Percentiles rank a stretch among this genome's conserved stretches.
Evolutionary conservation across 2,329 filamentous ascomycete genomes (phyloP).

Genomic region (Bisporella sp.): DNA sequence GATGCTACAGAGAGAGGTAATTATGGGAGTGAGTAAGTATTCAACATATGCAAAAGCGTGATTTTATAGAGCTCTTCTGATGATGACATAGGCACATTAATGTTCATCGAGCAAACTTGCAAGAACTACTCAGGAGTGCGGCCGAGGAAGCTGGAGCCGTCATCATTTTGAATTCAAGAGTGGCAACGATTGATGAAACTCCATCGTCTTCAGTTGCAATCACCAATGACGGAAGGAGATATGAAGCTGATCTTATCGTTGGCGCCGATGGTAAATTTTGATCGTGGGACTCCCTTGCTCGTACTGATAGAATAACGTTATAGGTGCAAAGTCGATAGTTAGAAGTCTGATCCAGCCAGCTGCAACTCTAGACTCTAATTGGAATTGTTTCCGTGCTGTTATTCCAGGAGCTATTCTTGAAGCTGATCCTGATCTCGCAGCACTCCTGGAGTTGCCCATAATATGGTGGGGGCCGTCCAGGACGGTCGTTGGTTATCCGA

Average conservation of each 20-base stretch:
- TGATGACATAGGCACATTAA: not conserved
- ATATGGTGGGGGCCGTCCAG: constrained; percentile 57
- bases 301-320: no score
- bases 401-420: constrained; percentile 37
- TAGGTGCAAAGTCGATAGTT: no score
- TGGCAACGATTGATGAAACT: constrained; percentile 4
- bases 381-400: no score
- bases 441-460: constrained; percentile 44
- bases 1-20: not conserved
- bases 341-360: no score
- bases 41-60: not conserved
- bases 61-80: not conserved
- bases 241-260: constrained; percentile 7
- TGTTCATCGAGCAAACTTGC: constrained; percentile 5
- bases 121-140: constrained; percentile 4
- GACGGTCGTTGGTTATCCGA: constrained; percentile 54
- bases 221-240: constrained; percentile 2
- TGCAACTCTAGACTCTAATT: no score
- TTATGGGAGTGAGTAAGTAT: constrained; percentile 6
- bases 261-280: constrained; percentile 26
- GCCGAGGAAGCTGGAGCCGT: constrained; percentile 5
- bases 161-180: not conserved
- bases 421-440: constrained; percentile 30
- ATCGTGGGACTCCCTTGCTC: no score
- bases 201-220: constrained; percentile 1